Base-by-base conservation (phyloP, 176 grass and related monocot species). In the Alloteropsis semialata region DNA sequence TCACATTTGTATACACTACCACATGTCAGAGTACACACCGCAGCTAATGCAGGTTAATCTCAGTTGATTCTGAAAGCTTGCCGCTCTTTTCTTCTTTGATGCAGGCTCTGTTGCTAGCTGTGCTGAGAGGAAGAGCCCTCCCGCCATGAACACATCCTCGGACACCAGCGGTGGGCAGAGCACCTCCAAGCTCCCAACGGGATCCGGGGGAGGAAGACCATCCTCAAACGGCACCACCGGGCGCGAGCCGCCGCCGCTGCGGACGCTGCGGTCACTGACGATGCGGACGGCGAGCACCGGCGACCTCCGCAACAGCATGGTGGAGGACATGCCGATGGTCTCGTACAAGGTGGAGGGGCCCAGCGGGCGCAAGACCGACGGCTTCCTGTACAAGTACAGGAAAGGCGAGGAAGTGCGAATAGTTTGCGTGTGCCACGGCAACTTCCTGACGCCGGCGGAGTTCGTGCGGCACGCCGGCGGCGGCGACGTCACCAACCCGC, bases 271-370 rank as follows among this genome's bases (percentile, higher is more conserved):
- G 68, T 87, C 84, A 14, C 84, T 90, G 80, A 87, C 88, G 49
- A 90, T 86, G 88, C 38, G 84, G 59, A 87, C 84, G 59, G 19
- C 74, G 25, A 90, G 84, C 88, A 87, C 88, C 10, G 84, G 80
- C 74, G 88, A 90, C 79, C 74, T 90, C n/a, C 66, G 84, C 22
- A 95, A 82, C 73, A 94, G 65, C 56, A 94, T 99, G 97, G 84
- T 92, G 87, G 97, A 96, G 65, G 89, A 94, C 68, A 99, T 99
- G 97, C 97, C 97, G 48, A 94, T 92, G 75, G 97, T 99, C 29
- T 96, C 93, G 3, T 94, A 93, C 32, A 84, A 66, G 77, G 89
- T 87, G 62, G 85, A 89, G 5, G 87, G 93, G 2, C 79, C 90
- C 56, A 87, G 90, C 41, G 91, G 89, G 10, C 60, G 86, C 34